phyloP scores from a whole-genome alignment of 192 early-diverging fungal genomes.

The Fimicolochytrium jonesii region DNA sequence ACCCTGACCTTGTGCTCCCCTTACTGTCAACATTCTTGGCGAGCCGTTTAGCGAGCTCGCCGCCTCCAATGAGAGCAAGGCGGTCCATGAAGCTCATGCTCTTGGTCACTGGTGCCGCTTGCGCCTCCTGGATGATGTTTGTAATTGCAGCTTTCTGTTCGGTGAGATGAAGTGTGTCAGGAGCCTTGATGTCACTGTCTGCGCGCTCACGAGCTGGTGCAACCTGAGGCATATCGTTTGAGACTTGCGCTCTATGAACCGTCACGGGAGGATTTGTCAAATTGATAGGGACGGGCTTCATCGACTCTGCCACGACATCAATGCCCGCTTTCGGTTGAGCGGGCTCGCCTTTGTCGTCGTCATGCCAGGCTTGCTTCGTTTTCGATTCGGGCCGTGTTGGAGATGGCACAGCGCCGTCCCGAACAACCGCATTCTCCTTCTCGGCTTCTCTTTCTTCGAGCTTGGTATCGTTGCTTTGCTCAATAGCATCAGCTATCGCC shows the following conservation, averaged over 20 bases:
- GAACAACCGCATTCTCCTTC: too few relatives aligned
- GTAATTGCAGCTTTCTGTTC: background rate
- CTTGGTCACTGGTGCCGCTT: background rate
- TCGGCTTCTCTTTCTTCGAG: too few relatives aligned
- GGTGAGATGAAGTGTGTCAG: background rate
- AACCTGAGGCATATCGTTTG: too few relatives aligned
- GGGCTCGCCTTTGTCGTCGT: background rate
- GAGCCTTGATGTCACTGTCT: background rate
- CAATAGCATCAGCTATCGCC: background rate
- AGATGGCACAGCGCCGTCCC: background rate
- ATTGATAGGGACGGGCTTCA: too few relatives aligned
- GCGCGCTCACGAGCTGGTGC: background rate
- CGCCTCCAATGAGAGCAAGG: background rate
- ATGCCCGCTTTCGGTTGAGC: too few relatives aligned
- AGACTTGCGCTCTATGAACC: too few relatives aligned
- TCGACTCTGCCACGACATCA: background rate
- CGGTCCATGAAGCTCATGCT: constrained; percentile 1
- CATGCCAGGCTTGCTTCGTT: background rate
- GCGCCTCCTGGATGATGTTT: background rate
- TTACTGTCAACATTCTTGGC: too few relatives aligned
- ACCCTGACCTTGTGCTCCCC: too few relatives aligned
- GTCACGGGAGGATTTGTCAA: background rate
- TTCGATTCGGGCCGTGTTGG: background rate
- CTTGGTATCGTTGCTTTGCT: too few relatives aligned
- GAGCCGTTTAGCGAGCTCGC: background rate